A percentile compares a stretch with the other conserved stretches of the same genome.
These are phyloP conservation scores for Xylaria scruposa DNA, from an alignment of 495 filamentous ascomycete species.

Conservation along the genomic window DNA sequence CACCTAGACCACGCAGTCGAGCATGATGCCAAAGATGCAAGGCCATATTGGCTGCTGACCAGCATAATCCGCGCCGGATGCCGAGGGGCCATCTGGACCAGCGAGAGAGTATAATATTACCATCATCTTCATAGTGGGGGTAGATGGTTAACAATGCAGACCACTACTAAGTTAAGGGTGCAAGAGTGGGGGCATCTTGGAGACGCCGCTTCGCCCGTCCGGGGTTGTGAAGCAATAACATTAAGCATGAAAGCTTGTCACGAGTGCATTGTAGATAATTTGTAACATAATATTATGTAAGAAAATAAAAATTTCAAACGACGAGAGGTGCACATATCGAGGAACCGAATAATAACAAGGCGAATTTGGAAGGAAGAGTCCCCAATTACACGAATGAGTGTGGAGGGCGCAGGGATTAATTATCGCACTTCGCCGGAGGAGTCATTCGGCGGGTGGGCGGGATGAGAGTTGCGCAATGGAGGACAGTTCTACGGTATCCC, in stretches of 20 bases:
- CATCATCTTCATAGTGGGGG: not conserved
- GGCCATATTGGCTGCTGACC: constrained; percentile 88
- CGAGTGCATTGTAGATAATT: not conserved
- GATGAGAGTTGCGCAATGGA: not conserved
- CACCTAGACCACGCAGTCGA: constrained; percentile 95
- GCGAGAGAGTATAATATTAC: constrained; percentile 71
- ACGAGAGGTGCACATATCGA: not conserved
- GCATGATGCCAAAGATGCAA: constrained; percentile 86
- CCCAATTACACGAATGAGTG: not conserved
- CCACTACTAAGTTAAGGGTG: not conserved
- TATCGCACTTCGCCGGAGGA: constrained; percentile 5
- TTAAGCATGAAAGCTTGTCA: not conserved
- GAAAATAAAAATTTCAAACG: not conserved
- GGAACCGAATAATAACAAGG: not conserved
- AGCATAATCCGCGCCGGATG: constrained; percentile 87
- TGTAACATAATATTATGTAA: constrained; percentile 1
- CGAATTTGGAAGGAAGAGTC: not conserved
- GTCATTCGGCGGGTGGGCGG: constrained; percentile 5
- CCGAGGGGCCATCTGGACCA: constrained; percentile 90
- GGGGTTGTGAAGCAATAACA: not conserved
- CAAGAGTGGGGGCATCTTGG: not conserved
- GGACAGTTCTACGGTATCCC: not conserved
- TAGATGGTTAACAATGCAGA: not conserved
- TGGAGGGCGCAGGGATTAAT: not conserved
- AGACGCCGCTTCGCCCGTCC: not conserved